Evolutionary conservation across 2,329 filamentous ascomycete species (phyloP).

Genomic region (Sarocladiaceae sp.): DNA sequence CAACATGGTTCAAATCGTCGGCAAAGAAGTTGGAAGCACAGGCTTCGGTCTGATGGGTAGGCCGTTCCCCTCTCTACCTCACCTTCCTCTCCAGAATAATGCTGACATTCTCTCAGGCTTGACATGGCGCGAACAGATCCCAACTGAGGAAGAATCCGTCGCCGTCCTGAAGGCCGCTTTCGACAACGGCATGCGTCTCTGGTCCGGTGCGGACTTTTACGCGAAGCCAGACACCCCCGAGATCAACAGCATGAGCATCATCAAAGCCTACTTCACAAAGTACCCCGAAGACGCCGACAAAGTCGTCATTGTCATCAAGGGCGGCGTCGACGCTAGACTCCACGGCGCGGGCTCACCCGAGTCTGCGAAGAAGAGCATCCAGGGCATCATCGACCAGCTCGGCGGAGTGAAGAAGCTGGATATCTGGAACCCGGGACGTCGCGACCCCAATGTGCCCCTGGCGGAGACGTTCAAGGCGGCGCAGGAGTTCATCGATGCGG

Average conservation of each 20-base stretch:
- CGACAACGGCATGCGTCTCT: conserved; percentile 38
- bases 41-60: conserved; percentile 51
- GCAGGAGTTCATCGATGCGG: conserved; percentile 43
- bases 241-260: conserved; percentile 51
- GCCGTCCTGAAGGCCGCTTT: conserved; percentile 50
- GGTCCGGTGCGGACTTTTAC: conserved; percentile 63
- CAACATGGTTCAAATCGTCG: background rate
- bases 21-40: conserved; percentile 17
- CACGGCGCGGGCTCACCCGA: conserved; percentile 45
- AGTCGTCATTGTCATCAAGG: conserved; percentile 58
- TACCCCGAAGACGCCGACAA: conserved; percentile 59
- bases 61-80: conserved; percentile 18
- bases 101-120: conserved; percentile 44
- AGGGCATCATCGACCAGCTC: conserved; percentile 45
- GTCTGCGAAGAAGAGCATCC: conserved; percentile 36
- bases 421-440: conserved; percentile 52
- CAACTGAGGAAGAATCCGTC: conserved; percentile 40
- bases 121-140: conserved; percentile 30
- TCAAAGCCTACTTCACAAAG: conserved; percentile 56
- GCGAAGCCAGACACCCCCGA: conserved; percentile 48
- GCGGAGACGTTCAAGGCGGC: conserved; percentile 36
- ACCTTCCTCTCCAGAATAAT: conserved; percentile 8
- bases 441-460: conserved; percentile 44
- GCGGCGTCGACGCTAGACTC: conserved; percentile 34
- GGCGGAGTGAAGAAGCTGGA: conserved; percentile 55